Evolutionary conservation across 106 monocot species (phyloP).

Genomic region (Dioscorea dumetorum): DNA sequence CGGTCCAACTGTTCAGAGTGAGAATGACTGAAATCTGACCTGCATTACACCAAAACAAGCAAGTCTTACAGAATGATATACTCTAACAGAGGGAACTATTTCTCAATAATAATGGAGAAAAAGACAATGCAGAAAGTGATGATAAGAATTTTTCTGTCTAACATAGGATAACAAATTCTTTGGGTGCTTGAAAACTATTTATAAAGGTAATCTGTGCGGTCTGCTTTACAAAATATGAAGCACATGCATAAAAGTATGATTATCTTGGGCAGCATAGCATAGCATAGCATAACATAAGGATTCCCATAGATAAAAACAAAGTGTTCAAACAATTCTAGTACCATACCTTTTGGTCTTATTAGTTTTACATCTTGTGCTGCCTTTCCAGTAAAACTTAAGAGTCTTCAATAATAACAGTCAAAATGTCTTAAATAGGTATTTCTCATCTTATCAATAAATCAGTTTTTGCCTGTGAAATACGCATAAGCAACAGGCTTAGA

Average conservation of each 20-base stretch:
- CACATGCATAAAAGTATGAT: background rate
- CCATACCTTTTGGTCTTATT: too few species aligned
- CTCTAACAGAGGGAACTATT: background rate
- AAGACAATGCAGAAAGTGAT: background rate
- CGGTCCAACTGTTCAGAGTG: slow-evolving; percentile 17
- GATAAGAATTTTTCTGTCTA: background rate
- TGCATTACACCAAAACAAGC: slow-evolving; percentile 9
- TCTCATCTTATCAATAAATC: too few species aligned
- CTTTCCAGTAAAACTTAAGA: too few species aligned
- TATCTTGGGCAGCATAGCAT: too few species aligned
- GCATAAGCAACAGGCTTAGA: too few species aligned
- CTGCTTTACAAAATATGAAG: background rate
- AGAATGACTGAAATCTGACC: slow-evolving; percentile 49
- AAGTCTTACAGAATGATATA: background rate
- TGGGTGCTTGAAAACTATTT: background rate
- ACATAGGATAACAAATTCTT: background rate
- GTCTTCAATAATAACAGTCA: too few species aligned
- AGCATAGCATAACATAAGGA: too few species aligned
- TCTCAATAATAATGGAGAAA: background rate
- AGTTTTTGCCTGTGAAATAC: too few species aligned
- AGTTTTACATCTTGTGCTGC: too few species aligned
- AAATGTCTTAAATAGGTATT: too few species aligned
- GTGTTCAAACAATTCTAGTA: too few species aligned
- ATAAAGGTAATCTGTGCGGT: background rate
- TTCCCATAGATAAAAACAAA: too few species aligned